Conservation (phyloP, 805 yeast genomes). For the Cyberlindnera mycetangii region DNA sequence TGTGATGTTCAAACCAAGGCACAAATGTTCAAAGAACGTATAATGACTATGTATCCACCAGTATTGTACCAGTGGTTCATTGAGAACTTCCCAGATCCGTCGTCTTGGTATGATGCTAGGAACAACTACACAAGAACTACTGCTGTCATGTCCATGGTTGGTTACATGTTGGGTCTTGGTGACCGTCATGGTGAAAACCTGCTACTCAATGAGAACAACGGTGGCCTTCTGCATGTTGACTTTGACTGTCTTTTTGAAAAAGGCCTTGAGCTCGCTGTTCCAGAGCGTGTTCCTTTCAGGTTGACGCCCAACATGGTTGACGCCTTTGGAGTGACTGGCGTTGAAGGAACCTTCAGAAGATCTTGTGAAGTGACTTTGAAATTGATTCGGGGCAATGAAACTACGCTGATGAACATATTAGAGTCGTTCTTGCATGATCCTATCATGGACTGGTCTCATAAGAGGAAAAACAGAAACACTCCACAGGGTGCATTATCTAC, state of each 20-base stretch:
- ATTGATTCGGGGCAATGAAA: constrained; percentile 73
- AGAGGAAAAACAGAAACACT: constrained; percentile 38
- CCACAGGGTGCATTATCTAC: constrained; percentile 71
- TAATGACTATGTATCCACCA: constrained; percentile 48
- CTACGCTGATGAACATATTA: constrained; percentile 80
- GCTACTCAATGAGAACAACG: constrained; percentile 66
- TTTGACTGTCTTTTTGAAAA: constrained; percentile 96
- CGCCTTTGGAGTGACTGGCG: constrained; percentile 83
- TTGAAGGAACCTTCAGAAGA: constrained; percentile 85
- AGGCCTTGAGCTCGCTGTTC: constrained; percentile 65
- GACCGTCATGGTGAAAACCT: constrained; percentile 96
- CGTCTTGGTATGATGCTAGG: constrained; percentile 80
- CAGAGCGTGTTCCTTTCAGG: constrained; percentile 94
- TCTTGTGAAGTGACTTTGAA: constrained; percentile 81
- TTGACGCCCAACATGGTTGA: constrained; percentile 85
- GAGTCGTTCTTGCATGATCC: constrained; percentile 95
- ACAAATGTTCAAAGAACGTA: constrained; percentile 31
- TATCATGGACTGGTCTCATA: constrained; percentile 69
- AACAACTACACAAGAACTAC: constrained; percentile 71
- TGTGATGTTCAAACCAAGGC: constrained; percentile 33
- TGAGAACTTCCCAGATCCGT: constrained; percentile 86
- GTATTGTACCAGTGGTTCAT: constrained; percentile 85
- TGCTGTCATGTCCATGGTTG: constrained; percentile 98
- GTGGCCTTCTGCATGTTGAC: constrained; percentile 88
- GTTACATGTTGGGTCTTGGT: constrained; percentile 90